phyloP scores from a whole-genome alignment of 768 basidiomycete species.

The Strobilomyces confusus region DNA sequence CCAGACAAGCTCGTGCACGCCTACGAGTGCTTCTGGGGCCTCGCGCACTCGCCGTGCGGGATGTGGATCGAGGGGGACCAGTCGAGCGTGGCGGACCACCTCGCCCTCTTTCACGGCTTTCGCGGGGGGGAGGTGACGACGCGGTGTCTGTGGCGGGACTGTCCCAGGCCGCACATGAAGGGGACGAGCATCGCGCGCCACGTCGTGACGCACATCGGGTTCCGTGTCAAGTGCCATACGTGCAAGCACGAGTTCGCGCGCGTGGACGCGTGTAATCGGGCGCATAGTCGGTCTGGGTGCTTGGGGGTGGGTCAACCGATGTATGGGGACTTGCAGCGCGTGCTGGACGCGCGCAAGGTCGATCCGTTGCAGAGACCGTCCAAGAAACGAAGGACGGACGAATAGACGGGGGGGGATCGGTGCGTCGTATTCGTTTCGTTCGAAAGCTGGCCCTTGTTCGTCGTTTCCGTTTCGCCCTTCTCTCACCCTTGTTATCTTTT shows the following conservation, averaged over 20 bases:
- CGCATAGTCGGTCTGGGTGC: constrained; percentile 30
- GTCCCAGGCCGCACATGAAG: constrained; percentile 27
- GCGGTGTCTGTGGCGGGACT: constrained; percentile 31
- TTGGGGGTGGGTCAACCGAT: constrained; percentile 28
- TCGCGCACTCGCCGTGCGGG: constrained; percentile 21
- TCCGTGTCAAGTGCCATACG: constrained; percentile 26
- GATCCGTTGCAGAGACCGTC: constrained; percentile 15
- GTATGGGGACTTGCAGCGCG: constrained; percentile 27
- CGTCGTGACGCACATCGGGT: constrained; percentile 31
- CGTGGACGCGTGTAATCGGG: constrained; percentile 33
- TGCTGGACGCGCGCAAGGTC: constrained; percentile 28
- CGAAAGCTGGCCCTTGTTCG: neutral
- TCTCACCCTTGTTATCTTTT: neutral
- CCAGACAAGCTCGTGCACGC: constrained; percentile 25
- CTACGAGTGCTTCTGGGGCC: constrained; percentile 31
- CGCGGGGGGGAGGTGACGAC: constrained; percentile 29
- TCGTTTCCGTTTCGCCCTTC: neutral
- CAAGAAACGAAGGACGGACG: constrained; percentile 32
- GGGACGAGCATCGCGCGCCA: constrained; percentile 33
- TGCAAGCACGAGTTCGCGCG: constrained; percentile 32
- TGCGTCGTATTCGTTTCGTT: neutral
- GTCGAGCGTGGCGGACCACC: constrained; percentile 30
- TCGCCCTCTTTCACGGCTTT: constrained; percentile 29
- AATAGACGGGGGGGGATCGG: neutral
- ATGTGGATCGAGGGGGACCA: constrained; percentile 36